Percentiles rank a stretch among this genome's conserved stretches.
Evolutionary conservation across 164 flowering plant genomes (phyloP).

Genomic region (Nymphaea thermarum): DNA sequence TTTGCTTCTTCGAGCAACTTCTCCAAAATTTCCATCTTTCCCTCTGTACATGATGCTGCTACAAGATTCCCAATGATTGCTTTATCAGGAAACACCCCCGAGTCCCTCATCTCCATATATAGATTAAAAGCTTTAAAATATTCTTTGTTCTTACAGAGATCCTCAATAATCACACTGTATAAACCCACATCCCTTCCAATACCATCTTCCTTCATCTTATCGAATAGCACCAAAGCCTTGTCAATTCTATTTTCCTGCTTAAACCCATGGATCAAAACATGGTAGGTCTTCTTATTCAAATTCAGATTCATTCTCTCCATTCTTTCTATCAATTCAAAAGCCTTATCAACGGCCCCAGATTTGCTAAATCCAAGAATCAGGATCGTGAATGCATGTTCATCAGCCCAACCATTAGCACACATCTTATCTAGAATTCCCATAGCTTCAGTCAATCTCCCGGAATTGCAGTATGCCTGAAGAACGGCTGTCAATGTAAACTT

Average conservation of each 20-base stretch:
- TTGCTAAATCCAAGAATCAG: slow-evolving; percentile 52
- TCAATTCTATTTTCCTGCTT: slow-evolving; percentile 37
- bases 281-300: slow-evolving; percentile 57
- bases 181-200: slow-evolving; percentile 32
- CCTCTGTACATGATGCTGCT: slow-evolving; percentile 26
- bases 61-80: slow-evolving; percentile 31
- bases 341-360: slow-evolving; percentile 62
- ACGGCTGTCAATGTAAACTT: slow-evolving; percentile 58
- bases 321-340: slow-evolving; percentile 49
- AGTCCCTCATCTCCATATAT: slow-evolving; percentile 47
- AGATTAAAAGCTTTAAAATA: slow-evolving; percentile 38
- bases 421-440: slow-evolving; percentile 41
- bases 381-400: slow-evolving; percentile 40
- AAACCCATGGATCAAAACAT: slow-evolving; percentile 67
- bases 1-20: slow-evolving; percentile 13
- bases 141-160: slow-evolving; percentile 45
- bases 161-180: slow-evolving; percentile 66
- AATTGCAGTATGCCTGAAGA: slow-evolving; percentile 60
- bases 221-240: slow-evolving; percentile 48
- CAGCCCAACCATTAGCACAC: slow-evolving; percentile 46
- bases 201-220: slow-evolving; percentile 51
- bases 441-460: slow-evolving; percentile 47
- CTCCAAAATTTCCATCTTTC: slow-evolving; percentile 16
- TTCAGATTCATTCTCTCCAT: slow-evolving; percentile 33
- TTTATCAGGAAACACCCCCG: slow-evolving; percentile 45